Base-by-base conservation (phyloP, 768 basidiomycete species). In the Tephrocybe sp. region DNA sequence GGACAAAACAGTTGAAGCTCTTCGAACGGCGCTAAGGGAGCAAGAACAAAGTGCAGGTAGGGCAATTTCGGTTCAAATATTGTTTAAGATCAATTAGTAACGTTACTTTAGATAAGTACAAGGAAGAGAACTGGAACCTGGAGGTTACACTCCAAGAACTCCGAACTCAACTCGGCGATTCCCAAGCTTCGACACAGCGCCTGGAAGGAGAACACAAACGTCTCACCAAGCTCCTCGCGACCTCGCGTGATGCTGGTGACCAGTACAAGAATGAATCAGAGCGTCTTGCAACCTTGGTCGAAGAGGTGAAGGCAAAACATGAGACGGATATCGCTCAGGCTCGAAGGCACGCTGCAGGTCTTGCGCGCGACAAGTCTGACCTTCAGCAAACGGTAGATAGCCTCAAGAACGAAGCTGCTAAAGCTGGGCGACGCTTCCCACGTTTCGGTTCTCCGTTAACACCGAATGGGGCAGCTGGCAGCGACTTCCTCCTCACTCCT, bases 101-200 rank as follows among this genome's bases (percentile, higher is more conserved):
- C 24, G 19, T 54, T 51, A 40, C 54, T 41, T 24, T 61, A 87
- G 96, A 98, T 66, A 92, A 93, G 55, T 96, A 85, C 82, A 93
- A 93, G 70, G 96, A 98, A 70, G 93, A 95, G 70, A 98, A 97
- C 66, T 98, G 97, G 97, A 96, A 98, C 63, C 84, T 98, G 49
- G 96, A 98, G 72, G 93, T 98, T 41, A 80, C 82, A 13, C 73
- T 93, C 24, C 96, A 98, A 65, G 94, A 97, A 51, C 77, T 94
- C 19, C 86, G 86, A 31, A 71, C 80, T 1, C 83, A 89, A 56
- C 74, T 88, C 38, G 63, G 77, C 25, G 85, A 89, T 41, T 77
- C 82, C 1, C 84, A 90, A 54, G 68, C 84, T 15, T 74, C 84
- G 7, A 69, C 77, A 3, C 78, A 82, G 55, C 85, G 90, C 37